Evolutionary conservation across 768 basidiomycete genomes (phyloP).

Genomic region (Stropharia rugosoannulata): DNA sequence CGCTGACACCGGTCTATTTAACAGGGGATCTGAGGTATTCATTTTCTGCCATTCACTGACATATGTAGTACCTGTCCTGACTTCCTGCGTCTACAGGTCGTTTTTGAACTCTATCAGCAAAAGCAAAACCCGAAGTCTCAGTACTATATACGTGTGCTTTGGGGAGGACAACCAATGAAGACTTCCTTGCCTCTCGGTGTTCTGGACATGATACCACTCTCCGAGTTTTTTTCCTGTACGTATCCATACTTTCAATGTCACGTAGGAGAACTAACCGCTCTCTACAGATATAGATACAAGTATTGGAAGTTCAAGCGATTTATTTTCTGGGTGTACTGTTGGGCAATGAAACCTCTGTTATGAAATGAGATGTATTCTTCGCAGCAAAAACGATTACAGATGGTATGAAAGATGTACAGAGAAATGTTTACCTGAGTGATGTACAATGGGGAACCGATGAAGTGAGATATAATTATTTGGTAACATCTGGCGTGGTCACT

Average conservation of each 20-base stretch:
- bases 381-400: not conserved
- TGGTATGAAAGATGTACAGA: constrained; percentile 24
- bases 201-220: constrained; percentile 43
- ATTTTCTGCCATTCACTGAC: not conserved
- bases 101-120: constrained; percentile 42
- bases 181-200: constrained; percentile 47
- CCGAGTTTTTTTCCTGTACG: constrained; percentile 43
- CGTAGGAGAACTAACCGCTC: not conserved
- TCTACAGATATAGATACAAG: constrained; percentile 38
- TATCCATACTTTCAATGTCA: not conserved
- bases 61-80: not conserved
- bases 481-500: not conserved
- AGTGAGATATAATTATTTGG: not conserved
- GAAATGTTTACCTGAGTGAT: not conserved
- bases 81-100: constrained; percentile 23
- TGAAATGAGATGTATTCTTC: too few relatives aligned
- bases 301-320: constrained; percentile 32
- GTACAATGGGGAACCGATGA: not conserved
- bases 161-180: constrained; percentile 49
- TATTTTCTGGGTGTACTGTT: constrained; percentile 16
- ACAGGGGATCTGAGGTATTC: constrained; percentile 44
- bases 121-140: constrained; percentile 13
- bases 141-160: constrained; percentile 46
- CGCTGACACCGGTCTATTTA: not conserved
- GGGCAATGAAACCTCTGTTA: not conserved